Conservation (phyloP, 2,329 filamentous ascomycete species). For the Chaetomium globosum region DNA sequence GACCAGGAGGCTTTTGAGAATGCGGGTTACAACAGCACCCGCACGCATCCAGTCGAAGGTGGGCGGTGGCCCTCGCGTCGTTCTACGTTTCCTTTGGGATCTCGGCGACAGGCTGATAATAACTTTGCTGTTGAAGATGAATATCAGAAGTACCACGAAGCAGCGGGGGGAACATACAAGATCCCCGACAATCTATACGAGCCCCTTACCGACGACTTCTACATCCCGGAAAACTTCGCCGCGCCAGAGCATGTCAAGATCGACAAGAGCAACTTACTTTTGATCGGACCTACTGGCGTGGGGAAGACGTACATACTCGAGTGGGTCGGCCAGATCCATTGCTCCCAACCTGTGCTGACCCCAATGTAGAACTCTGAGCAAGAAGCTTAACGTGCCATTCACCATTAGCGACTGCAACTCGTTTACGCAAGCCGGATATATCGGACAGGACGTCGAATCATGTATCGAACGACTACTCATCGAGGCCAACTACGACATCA, state of each 20-base stretch:
- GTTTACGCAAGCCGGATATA: conserved; percentile 95
- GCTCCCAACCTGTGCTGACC: conserved; percentile 1
- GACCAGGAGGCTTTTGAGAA: conserved; percentile 61
- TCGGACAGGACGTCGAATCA: conserved; percentile 95
- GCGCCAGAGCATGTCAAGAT: conserved; percentile 65
- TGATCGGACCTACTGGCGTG: conserved; percentile 90
- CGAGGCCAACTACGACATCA: conserved; percentile 85
- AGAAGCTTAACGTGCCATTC: conserved; percentile 92
- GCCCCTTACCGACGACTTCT: conserved; percentile 46
- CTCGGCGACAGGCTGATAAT: conserved; percentile 42
- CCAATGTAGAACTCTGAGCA: conserved; percentile 73
- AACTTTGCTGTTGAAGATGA: conserved; percentile 51
- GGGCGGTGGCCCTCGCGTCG: conserved; percentile 41
- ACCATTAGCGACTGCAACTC: conserved; percentile 95
- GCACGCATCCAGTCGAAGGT: conserved; percentile 80
- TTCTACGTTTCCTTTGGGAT: conserved; percentile 37
- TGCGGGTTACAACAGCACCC: conserved; percentile 42
- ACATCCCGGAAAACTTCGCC: conserved; percentile 52
- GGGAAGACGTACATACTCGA: conserved; percentile 93
- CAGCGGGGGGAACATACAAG: conserved; percentile 49
- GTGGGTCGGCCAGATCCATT: conserved; percentile 45
- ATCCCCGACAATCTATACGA: conserved; percentile 37
- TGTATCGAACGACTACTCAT: conserved; percentile 90
- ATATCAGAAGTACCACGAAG: conserved; percentile 56
- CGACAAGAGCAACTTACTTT: conserved; percentile 91